Evolutionary conservation across 371 early-diverging fungal genomes (phyloP).

Genomic region (Gilbertella persicaria): DNA sequence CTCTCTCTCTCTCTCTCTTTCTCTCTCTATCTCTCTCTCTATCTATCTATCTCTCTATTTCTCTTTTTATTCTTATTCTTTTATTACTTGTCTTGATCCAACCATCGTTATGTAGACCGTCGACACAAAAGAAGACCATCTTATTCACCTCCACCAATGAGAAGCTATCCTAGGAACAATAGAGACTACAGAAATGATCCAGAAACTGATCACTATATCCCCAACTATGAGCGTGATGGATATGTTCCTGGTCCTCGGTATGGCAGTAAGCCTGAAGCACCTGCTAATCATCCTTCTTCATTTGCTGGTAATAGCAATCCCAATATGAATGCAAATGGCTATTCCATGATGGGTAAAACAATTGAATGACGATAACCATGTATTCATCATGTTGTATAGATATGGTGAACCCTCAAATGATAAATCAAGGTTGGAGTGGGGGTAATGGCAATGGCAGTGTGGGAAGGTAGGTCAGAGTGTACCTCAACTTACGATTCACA

Average conservation of each 20-base stretch:
- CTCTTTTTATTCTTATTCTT: slow-evolving; percentile 9
- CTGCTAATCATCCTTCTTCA: slow-evolving; percentile 5
- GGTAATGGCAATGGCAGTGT: too few species aligned
- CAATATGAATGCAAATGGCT: slow-evolving; percentile 8
- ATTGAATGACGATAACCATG: too few species aligned
- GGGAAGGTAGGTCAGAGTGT: too few species aligned
- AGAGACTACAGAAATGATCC: slow-evolving; percentile 22
- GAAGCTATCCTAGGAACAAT: slow-evolving; percentile 8
- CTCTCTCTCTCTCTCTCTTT: not conserved
- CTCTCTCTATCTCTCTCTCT: slow-evolving; percentile 2
- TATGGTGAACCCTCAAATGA: slow-evolving; percentile 30
- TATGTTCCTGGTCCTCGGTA: slow-evolving; percentile 70
- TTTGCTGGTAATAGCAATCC: slow-evolving; percentile 9
- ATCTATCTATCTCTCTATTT: not conserved
- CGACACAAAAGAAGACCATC: slow-evolving; percentile 57
- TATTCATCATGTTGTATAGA: too few species aligned
- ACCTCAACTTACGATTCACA: too few species aligned
- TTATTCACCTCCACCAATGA: slow-evolving; percentile 41
- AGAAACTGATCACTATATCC: slow-evolving; percentile 75
- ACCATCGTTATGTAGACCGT: slow-evolving; percentile 38
- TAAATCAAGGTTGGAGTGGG: slow-evolving; percentile 21
- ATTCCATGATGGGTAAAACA: slow-evolving; percentile 35
- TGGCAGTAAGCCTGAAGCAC: slow-evolving; percentile 34
- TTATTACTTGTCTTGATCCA: not conserved
- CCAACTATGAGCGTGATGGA: slow-evolving; percentile 83